These are phyloP conservation scores for Lentinula sp. DNA, from an alignment of 768 basidiomycete genomes.

Conservation along the genomic window DNA sequence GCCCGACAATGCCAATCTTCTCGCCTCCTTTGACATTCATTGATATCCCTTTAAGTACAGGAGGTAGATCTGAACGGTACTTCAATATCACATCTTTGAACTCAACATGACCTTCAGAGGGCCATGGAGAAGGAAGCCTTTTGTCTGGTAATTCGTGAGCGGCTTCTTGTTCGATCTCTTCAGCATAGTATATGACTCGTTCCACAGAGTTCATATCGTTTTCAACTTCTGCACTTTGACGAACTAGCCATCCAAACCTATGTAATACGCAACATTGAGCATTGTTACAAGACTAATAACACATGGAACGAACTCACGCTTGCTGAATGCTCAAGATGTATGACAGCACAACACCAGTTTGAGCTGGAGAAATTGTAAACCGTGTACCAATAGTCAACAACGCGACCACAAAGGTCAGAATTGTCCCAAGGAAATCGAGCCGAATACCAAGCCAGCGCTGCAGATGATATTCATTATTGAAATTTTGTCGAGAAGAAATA, in stretches of 20 bases:
- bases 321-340: constrained; percentile 80
- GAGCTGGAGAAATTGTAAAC: constrained; percentile 70
- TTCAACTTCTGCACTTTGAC: constrained; percentile 80
- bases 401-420: constrained; percentile 72
- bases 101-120: constrained; percentile 63
- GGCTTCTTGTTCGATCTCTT: constrained; percentile 77
- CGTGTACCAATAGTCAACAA: constrained; percentile 73
- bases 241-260: constrained; percentile 72
- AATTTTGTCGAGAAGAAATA: not conserved
- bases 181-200: constrained; percentile 77
- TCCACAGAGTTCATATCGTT: constrained; percentile 94
- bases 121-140: constrained; percentile 66
- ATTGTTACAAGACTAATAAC: not conserved
- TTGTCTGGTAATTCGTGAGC: constrained; percentile 57
- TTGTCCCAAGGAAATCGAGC: constrained; percentile 75
- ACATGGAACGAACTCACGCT: constrained; percentile 26
- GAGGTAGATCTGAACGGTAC: constrained; percentile 85
- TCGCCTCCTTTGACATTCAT: constrained; percentile 71
- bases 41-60: constrained; percentile 78
- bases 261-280: not conserved
- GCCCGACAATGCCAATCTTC: constrained; percentile 88
- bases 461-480: constrained; percentile 1
- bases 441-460: constrained; percentile 85
- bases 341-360: constrained; percentile 72
- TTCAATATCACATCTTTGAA: constrained; percentile 72